A percentile compares a stretch with the other conserved stretches of the same genome.
Conservation (phyloP, 495 filamentous ascomycete genomes). For the Aspergillus wentii region DNA sequence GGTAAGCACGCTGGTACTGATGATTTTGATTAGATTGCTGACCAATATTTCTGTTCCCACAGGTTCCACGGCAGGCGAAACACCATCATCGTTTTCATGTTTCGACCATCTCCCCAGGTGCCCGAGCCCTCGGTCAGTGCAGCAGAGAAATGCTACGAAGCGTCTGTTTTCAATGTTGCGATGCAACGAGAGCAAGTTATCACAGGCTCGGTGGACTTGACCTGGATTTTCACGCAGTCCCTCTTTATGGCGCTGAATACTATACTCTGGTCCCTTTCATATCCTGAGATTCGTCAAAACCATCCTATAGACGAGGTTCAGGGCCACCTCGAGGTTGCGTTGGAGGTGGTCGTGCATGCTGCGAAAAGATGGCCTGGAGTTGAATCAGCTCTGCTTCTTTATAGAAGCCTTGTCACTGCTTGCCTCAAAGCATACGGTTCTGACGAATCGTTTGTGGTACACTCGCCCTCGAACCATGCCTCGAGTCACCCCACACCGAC, state of each 20-base stretch:
- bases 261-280: constrained; percentile 83
- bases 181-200: constrained; percentile 73
- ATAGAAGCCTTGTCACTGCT: constrained; percentile 71
- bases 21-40: constrained; percentile 1
- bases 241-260: constrained; percentile 86
- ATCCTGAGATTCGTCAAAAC: constrained; percentile 68
- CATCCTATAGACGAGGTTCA: constrained; percentile 69
- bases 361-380: constrained; percentile 87
- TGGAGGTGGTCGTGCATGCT: constrained; percentile 69
- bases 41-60: neutral
- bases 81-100: constrained; percentile 79
- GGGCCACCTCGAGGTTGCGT: constrained; percentile 59
- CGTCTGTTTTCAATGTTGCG: constrained; percentile 70
- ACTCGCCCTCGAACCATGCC: constrained; percentile 53
- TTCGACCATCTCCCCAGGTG: constrained; percentile 84
- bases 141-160: constrained; percentile 76
- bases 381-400: constrained; percentile 73
- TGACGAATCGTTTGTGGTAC: constrained; percentile 60
- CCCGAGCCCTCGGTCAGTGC: constrained; percentile 73
- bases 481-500: constrained; percentile 44
- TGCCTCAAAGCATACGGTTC: constrained; percentile 79
- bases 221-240: constrained; percentile 84
- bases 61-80: constrained; percentile 77
- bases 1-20: constrained; percentile 34
- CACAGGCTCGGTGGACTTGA: constrained; percentile 70